phyloP scores from a whole-genome alignment of 805 yeast species.

The Tetrapisispora arboricola region DNA sequence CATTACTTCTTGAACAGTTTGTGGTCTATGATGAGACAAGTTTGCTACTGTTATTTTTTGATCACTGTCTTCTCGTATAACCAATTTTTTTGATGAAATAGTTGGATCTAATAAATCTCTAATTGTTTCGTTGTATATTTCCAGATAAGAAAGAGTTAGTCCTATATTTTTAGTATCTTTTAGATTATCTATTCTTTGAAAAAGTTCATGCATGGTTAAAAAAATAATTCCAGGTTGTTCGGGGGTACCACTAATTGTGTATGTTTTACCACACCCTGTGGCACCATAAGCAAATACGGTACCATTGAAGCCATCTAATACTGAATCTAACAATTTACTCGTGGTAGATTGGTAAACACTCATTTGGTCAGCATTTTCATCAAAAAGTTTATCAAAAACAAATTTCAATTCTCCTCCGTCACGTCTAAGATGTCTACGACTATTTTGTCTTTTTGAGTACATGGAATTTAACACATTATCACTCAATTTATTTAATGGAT shows the following conservation, averaged over 20 bases:
- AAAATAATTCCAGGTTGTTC: constrained; percentile 72
- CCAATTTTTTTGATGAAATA: constrained; percentile 35
- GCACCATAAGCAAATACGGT: constrained; percentile 96
- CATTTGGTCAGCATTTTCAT: constrained; percentile 50
- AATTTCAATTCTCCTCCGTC: constrained; percentile 52
- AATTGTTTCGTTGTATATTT: constrained; percentile 85
- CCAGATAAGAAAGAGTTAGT: constrained; percentile 62
- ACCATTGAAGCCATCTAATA: constrained; percentile 78
- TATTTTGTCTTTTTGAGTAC: constrained; percentile 16
- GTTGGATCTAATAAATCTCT: constrained; percentile 65
- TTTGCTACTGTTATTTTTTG: constrained; percentile 58
- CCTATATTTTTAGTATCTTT: constrained; percentile 48
- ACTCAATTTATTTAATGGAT: constrained; percentile 36
- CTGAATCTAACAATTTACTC: constrained; percentile 58
- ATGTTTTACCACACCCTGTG: constrained; percentile 96
- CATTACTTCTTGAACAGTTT: constrained; percentile 63
- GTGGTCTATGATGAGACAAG: constrained; percentile 52
- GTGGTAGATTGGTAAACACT: constrained; percentile 62
- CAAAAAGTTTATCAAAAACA: constrained; percentile 74
- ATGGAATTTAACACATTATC: constrained; percentile 22
- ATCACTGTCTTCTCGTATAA: constrained; percentile 62
- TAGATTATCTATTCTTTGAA: constrained; percentile 45
- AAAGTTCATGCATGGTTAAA: constrained; percentile 67
- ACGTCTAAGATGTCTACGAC: constrained; percentile 14
- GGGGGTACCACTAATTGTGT: constrained; percentile 71